Percentiles rank a stretch among this genome's conserved stretches.
phyloP scores from a whole-genome alignment of 495 filamentous ascomycete species.

The Cenococcum geophilum region DNA sequence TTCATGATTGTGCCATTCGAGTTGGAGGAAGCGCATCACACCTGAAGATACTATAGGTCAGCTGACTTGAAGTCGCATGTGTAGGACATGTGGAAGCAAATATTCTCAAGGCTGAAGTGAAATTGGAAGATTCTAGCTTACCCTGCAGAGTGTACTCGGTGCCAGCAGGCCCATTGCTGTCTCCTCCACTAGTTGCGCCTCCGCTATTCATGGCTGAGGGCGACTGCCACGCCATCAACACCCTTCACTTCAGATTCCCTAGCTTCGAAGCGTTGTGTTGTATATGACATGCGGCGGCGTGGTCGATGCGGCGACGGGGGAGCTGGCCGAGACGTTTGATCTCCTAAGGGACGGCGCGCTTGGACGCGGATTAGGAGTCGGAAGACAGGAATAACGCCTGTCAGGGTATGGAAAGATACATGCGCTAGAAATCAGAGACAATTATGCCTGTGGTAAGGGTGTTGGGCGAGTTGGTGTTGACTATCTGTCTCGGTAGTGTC shows the following conservation, averaged over 20 bases:
- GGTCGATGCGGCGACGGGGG: conserved; percentile 4
- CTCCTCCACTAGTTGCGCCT: conserved; percentile 28
- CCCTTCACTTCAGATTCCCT: conserved; percentile 10
- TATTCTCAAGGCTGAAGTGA: neutral
- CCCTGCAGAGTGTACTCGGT: conserved; percentile 99
- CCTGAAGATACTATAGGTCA: conserved; percentile 46
- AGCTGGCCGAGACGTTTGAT: conserved; percentile 28
- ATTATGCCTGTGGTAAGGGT: neutral
- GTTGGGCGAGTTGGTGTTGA: conserved; percentile 4
- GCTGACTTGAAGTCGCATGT: conserved; percentile 9
- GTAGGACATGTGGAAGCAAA: neutral
- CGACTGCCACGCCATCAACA: conserved; percentile 35
- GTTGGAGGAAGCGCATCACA: conserved; percentile 98
- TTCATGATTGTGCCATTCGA: conserved; percentile 98
- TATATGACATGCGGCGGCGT: conserved; percentile 24
- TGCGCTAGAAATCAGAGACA: conserved; percentile 1
- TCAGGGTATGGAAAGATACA: conserved; percentile 1
- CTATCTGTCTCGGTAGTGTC: neutral
- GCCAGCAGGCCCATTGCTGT: conserved; percentile 42
- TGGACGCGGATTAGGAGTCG: conserved; percentile 3
- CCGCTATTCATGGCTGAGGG: conserved; percentile 33
- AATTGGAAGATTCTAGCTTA: conserved; percentile 38
- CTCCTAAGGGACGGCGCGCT: conserved; percentile 19
- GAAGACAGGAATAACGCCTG: conserved; percentile 1
- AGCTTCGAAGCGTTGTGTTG: conserved; percentile 2